Conservation (phyloP, 2,329 filamentous ascomycete species). For the Aureobasidium subglaciale region DNA sequence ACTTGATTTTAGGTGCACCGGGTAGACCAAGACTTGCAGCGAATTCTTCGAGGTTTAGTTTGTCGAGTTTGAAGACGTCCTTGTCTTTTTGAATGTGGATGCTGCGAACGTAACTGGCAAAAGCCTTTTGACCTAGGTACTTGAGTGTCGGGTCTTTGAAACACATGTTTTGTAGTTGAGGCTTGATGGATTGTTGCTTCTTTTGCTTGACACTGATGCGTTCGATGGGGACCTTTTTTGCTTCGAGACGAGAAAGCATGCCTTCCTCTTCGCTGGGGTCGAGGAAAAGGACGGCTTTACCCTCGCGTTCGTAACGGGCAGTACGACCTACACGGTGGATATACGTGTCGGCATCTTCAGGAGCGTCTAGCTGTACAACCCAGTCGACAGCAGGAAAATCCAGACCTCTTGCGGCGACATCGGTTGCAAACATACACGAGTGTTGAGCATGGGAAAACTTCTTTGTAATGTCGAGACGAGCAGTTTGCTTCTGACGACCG, state of each 20-base stretch:
- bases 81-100: constrained; percentile 86
- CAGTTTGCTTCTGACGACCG: constrained; percentile 86
- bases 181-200: constrained; percentile 80
- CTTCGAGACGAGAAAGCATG: constrained; percentile 78
- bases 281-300: constrained; percentile 81
- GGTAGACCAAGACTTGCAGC: constrained; percentile 81
- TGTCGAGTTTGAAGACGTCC: constrained; percentile 77
- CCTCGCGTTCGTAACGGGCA: constrained; percentile 83
- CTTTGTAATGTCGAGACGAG: constrained; percentile 77
- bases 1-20: constrained; percentile 87
- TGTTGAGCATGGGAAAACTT: constrained; percentile 75
- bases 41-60: constrained; percentile 78
- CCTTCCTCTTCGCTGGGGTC: constrained; percentile 87
- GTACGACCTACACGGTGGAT: constrained; percentile 94
- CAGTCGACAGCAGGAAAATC: constrained; percentile 97
- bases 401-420: constrained; percentile 86
- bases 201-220: constrained; percentile 79
- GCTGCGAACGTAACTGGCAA: constrained; percentile 81
- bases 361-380: constrained; percentile 97
- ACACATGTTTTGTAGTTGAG: constrained; percentile 86
- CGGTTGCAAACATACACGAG: constrained; percentile 87
- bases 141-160: constrained; percentile 93
- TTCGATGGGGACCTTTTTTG: constrained; percentile 84
- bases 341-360: constrained; percentile 94
- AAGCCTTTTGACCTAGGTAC: constrained; percentile 92